Conservation (phyloP, 2,329 filamentous ascomycete genomes). For the Didymella segeticola region DNA sequence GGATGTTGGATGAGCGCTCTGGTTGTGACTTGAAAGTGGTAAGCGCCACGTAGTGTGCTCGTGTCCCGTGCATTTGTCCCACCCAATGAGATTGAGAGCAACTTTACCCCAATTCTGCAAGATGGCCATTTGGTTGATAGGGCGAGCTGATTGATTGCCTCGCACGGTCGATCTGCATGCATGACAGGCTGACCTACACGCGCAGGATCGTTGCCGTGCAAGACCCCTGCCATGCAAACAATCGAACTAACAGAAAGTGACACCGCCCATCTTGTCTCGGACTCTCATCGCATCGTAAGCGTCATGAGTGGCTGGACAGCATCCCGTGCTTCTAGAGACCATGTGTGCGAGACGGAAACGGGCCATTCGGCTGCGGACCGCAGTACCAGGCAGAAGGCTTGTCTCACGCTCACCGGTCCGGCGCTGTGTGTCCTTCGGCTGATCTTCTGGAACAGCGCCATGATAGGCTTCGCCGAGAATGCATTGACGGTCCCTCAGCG, state of each 20-base stretch:
- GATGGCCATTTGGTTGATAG: background rate
- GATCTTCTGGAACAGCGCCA: background rate
- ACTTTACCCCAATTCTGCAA: constrained; percentile 1
- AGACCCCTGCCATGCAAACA: background rate
- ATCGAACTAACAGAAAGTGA: background rate
- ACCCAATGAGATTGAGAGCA: background rate
- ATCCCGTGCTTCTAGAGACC: background rate
- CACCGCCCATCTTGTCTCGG: background rate
- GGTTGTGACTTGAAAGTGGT: background rate
- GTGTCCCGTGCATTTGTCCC: constrained; percentile 3
- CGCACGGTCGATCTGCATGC: constrained; percentile 1
- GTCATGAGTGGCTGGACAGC: background rate
- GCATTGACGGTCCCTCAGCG: background rate
- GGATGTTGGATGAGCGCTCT: background rate
- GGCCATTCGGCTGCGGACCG: constrained; percentile 8
- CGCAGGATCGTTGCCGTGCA: background rate
- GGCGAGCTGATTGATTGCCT: background rate
- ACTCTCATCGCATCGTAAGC: background rate
- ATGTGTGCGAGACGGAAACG: constrained; percentile 1
- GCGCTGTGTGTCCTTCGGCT: background rate
- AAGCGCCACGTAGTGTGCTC: constrained; percentile 13
- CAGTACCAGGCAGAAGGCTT: constrained; percentile 4
- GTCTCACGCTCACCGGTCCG: constrained; percentile 7
- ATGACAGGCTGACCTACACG: background rate
- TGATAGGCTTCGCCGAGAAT: background rate